Conservation (phyloP, 176 grass and related monocot genomes). For the Carex kokanica region DNA sequence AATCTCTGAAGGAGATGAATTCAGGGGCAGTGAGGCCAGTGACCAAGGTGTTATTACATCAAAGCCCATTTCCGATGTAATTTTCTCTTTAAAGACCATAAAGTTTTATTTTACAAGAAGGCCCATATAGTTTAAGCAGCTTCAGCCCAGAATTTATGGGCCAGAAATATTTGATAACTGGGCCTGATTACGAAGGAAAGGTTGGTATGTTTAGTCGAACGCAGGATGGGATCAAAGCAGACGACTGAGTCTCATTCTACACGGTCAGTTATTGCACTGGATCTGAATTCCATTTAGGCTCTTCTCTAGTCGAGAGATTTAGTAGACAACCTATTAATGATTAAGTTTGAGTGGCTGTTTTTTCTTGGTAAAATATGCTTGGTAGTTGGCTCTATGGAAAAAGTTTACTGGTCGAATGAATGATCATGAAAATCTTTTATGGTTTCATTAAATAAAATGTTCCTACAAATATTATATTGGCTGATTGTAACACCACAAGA, state of each 20-base stretch:
- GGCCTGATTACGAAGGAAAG: not conserved
- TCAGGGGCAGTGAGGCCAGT: not conserved
- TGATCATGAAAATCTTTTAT: too few species aligned
- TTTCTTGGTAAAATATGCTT: not conserved
- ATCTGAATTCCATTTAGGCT: too few species aligned
- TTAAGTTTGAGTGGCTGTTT: too few species aligned
- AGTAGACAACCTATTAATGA: too few species aligned
- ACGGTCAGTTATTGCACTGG: too few species aligned
- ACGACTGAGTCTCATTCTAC: too few species aligned
- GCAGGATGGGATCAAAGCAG: too few species aligned
- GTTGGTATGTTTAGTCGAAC: too few species aligned
- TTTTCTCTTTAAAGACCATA: not conserved
- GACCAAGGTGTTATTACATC: not conserved
- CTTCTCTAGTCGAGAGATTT: too few species aligned
- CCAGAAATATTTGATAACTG: not conserved
- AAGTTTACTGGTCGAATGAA: not conserved
- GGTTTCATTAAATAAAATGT: too few species aligned
- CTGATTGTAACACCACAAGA: not conserved
- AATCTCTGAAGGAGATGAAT: not conserved
- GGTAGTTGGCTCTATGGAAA: not conserved
- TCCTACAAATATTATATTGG: not conserved
- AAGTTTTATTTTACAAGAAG: not conserved
- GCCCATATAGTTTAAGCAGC: not conserved
- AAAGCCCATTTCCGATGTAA: not conserved
- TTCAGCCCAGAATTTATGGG: not conserved